Evolutionary conservation across 805 yeast species (phyloP).

Genomic region (Myxozyma melibiosi): DNA sequence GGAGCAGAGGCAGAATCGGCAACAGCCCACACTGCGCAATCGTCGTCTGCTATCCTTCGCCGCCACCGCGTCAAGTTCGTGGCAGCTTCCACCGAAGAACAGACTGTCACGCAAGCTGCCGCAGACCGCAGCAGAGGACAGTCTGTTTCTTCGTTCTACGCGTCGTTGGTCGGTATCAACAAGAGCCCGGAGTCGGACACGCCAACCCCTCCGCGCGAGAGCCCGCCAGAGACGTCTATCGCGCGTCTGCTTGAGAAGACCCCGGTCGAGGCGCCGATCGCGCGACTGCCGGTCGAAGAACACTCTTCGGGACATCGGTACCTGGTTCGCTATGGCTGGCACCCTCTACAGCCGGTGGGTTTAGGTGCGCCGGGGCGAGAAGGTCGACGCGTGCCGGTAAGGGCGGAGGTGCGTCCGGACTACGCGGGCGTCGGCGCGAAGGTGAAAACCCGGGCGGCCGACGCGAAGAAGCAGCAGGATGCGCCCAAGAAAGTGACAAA

Average conservation of each 20-base stretch:
- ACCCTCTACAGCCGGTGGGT: constrained; percentile 26
- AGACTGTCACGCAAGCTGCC: background rate
- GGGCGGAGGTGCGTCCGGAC: constrained; percentile 15
- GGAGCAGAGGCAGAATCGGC: background rate
- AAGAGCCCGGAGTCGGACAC: background rate
- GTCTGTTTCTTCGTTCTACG: constrained; percentile 14
- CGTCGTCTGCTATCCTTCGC: constrained; percentile 6
- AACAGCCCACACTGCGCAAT: background rate
- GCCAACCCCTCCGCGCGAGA: background rate
- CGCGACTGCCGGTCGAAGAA: constrained; percentile 22
- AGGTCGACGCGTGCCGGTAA: constrained; percentile 27
- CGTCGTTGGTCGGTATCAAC: constrained; percentile 22
- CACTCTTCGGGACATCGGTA: constrained; percentile 22
- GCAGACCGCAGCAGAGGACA: background rate
- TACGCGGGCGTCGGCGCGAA: constrained; percentile 26
- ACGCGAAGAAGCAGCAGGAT: background rate
- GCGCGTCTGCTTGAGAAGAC: constrained; percentile 18
- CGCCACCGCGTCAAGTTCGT: constrained; percentile 25
- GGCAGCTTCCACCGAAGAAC: constrained; percentile 10
- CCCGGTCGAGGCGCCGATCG: constrained; percentile 24
- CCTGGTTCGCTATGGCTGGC: constrained; percentile 30
- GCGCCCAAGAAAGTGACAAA: background rate
- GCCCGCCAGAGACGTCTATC: constrained; percentile 10
- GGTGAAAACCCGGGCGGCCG: background rate
- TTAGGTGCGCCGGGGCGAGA: constrained; percentile 28